Conservation (phyloP, 257 asterid genomes). For the Solanum virginianum region DNA sequence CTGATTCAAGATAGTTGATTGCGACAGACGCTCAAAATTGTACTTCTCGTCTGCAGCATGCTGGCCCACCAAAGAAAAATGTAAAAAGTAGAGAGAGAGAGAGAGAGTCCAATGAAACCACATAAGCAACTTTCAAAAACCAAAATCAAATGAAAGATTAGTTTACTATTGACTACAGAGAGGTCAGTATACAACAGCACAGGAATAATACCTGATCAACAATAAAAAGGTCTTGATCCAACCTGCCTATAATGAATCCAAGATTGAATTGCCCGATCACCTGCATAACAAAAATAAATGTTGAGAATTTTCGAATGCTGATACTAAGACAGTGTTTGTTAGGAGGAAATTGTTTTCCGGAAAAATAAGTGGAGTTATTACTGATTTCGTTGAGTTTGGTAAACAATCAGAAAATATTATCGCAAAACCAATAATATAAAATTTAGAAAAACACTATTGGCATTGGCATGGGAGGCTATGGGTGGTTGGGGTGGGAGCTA, state of each 20-base stretch:
- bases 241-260: slow-evolving; percentile 87
- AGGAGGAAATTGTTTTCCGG: background rate
- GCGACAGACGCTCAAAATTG: slow-evolving; percentile 77
- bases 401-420: background rate
- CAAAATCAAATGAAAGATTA: background rate
- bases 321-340: background rate
- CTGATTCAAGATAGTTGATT: slow-evolving; percentile 79
- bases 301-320: background rate
- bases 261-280: slow-evolving; percentile 96
- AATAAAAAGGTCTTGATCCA: slow-evolving; percentile 78
- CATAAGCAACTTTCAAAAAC: background rate
- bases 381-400: background rate
- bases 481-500: background rate
- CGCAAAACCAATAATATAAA: background rate
- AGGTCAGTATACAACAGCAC: slow-evolving; percentile 4
- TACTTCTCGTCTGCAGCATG: slow-evolving; percentile 99
- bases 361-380: background rate
- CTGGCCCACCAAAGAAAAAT: slow-evolving; percentile 23
- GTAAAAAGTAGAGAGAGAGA: background rate
- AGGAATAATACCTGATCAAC: slow-evolving; percentile 77
- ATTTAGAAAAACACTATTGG: background rate
- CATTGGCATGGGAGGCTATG: background rate
- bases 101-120: background rate
- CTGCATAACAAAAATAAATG: slow-evolving; percentile 25
- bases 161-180: background rate